Conservation (phyloP, 1,284 basidiomycete species). For the Cystobasidiaceae sp. region DNA sequence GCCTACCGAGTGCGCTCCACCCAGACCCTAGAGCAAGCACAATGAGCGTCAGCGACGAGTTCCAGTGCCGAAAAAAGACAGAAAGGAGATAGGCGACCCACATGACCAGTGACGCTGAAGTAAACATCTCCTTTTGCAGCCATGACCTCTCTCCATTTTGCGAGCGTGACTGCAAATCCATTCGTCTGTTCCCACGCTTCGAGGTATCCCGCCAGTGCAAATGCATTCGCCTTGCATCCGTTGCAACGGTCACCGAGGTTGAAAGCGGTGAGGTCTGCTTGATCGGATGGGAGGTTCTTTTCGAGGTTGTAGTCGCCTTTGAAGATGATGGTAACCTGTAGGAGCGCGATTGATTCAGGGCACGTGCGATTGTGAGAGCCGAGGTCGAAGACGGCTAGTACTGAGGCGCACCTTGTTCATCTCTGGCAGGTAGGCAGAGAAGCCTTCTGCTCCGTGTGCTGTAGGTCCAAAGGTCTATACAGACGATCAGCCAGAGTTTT, state of each 20-base stretch:
- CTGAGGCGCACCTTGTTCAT: conserved; percentile 16
- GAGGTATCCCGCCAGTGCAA: conserved; percentile 23
- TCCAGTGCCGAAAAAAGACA: too few species aligned
- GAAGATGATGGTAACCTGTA: conserved; percentile 31
- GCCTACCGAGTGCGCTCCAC: conserved; percentile 15
- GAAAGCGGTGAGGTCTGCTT: conserved; percentile 9
- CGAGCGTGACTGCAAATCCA: conserved; percentile 6
- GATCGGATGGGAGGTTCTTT: conserved; percentile 19
- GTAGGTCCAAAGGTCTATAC: neutral
- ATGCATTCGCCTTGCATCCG: conserved; percentile 27
- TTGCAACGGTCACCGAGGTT: conserved; percentile 21
- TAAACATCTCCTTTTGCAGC: conserved; percentile 5
- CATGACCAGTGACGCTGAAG: conserved; percentile 23
- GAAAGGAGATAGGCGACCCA: too few species aligned
- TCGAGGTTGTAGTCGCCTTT: conserved; percentile 30
- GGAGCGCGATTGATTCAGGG: neutral
- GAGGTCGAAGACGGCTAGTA: neutral
- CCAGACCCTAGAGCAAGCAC: too few species aligned
- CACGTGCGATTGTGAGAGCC: neutral
- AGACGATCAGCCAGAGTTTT: too few species aligned
- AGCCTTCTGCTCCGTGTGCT: conserved; percentile 9
- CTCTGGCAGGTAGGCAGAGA: conserved; percentile 8
- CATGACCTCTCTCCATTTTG: conserved; percentile 7
- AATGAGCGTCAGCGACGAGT: too few species aligned
- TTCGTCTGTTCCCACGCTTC: conserved; percentile 28